A percentile compares a stretch with the other conserved stretches of the same genome.
phyloP scores from a whole-genome alignment of 768 basidiomycete species.

The Xerocomus brunneocitrinus region DNA sequence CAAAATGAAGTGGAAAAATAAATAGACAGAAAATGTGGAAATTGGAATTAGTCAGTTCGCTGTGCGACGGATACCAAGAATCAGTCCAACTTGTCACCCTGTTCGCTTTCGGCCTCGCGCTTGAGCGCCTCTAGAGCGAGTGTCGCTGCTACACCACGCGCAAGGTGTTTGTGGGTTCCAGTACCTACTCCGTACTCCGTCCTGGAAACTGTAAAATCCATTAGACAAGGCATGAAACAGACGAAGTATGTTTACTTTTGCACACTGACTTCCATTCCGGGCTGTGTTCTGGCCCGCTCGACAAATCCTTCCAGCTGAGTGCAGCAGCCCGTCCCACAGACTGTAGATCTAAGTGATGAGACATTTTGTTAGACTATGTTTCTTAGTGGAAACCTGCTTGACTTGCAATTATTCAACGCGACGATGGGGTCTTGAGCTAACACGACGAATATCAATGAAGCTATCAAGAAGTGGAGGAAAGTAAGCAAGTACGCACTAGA shows the following conservation, averaged over 20 bases:
- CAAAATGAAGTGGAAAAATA: constrained; percentile 1
- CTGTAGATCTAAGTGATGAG: constrained; percentile 47
- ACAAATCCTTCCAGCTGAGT: constrained; percentile 53
- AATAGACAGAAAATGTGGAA: not conserved
- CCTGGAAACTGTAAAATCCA: constrained; percentile 43
- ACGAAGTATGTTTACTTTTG: constrained; percentile 42
- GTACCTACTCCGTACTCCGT: constrained; percentile 43
- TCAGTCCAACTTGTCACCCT: constrained; percentile 9
- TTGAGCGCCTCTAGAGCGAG: constrained; percentile 36
- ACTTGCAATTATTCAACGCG: constrained; percentile 41
- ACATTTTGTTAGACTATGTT: not conserved
- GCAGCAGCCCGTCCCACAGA: constrained; percentile 35
- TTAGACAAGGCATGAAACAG: constrained; percentile 13
- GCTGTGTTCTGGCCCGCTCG: constrained; percentile 40
- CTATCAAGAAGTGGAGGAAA: not conserved
- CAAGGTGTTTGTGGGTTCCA: constrained; percentile 48
- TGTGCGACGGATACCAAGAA: not conserved
- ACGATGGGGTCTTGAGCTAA: constrained; percentile 28
- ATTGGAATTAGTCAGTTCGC: not conserved
- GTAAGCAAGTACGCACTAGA: constrained; percentile 13
- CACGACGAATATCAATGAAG: constrained; percentile 12
- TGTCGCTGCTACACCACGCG: constrained; percentile 40
- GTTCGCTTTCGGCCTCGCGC: constrained; percentile 15
- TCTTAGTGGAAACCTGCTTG: not conserved
- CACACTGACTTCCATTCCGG: constrained; percentile 55